Evolutionary conservation across 108 stramenopile species (phyloP).

Genomic region (Poteriospumella lacustris): DNA sequence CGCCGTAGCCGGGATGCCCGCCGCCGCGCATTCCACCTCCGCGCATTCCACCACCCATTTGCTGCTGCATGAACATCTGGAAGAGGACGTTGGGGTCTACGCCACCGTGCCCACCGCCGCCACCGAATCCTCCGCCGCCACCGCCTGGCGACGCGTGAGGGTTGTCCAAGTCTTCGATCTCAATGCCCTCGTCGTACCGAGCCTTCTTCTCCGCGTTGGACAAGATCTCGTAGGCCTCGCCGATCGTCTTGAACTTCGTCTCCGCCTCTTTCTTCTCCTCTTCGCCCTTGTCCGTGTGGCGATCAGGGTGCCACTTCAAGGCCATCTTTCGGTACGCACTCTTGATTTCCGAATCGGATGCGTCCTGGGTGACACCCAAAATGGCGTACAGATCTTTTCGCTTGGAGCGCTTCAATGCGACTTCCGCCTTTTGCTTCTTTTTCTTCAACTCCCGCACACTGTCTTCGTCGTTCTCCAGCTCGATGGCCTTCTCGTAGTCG

Average conservation of each 20-base stretch:
- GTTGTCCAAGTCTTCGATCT: slow-evolving; percentile 47
- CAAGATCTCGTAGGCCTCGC: slow-evolving; percentile 44
- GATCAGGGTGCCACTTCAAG: slow-evolving; percentile 50
- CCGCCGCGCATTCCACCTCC: slow-evolving; percentile 25
- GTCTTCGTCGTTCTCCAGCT: background rate
- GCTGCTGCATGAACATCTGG: slow-evolving; percentile 81
- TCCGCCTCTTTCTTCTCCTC: slow-evolving; percentile 46
- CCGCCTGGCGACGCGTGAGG: slow-evolving; percentile 48
- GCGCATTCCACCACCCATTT: slow-evolving; percentile 33
- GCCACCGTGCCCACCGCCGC: slow-evolving; percentile 56
- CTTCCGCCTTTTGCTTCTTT: slow-evolving; percentile 20
- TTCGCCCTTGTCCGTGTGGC: slow-evolving; percentile 35
- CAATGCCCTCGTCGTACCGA: slow-evolving; percentile 37
- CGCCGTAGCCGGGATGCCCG: no score
- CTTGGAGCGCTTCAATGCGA: background rate
- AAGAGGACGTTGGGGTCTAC: slow-evolving; percentile 87
- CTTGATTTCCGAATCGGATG: slow-evolving; percentile 47
- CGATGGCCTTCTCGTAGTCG: slow-evolving; percentile 1
- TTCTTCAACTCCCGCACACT: background rate
- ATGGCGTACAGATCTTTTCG: slow-evolving; percentile 63
- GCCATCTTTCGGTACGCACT: slow-evolving; percentile 42
- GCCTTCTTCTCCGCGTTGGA: slow-evolving; percentile 30
- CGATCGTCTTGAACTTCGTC: slow-evolving; percentile 39
- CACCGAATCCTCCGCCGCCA: slow-evolving; percentile 2
- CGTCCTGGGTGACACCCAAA: slow-evolving; percentile 58